phyloP scores from a whole-genome alignment of 2,329 filamentous ascomycete species.

The Fusarium hostae region DNA sequence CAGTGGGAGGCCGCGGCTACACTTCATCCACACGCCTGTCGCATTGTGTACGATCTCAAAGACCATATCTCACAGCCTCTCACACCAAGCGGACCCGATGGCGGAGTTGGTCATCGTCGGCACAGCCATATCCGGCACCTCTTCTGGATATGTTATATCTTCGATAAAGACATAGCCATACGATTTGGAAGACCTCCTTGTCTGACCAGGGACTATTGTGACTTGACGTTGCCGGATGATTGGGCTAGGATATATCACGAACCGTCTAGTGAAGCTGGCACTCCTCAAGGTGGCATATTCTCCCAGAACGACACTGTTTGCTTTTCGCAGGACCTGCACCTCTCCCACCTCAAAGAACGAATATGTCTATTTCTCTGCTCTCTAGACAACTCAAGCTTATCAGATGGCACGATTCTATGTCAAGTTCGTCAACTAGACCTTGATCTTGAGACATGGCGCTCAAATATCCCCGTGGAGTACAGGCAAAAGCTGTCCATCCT shows the following conservation, averaged over 20 bases:
- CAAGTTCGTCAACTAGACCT: neutral
- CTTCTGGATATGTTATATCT: neutral
- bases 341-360: neutral
- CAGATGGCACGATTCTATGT: neutral
- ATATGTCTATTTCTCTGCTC: neutral
- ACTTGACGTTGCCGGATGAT: neutral
- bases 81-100: rapidly evolving
- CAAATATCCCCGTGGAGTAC: neutral
- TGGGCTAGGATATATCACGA: neutral
- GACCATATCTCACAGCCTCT: neutral
- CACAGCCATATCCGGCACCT: neutral
- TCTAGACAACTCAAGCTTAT: neutral
- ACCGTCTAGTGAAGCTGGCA: rapidly evolving
- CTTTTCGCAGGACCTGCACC: neutral
- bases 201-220: neutral
- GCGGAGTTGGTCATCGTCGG: rapidly evolving
- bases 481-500: neutral
- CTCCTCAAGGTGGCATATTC: neutral
- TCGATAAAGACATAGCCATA: neutral
- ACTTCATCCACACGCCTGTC: neutral
- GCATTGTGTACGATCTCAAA: neutral
- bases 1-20: neutral
- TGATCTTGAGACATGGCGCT: constrained; percentile 1
- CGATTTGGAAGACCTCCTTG: neutral
- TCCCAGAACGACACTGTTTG: neutral